These are phyloP conservation scores for Claviceps purpurea DNA, from an alignment of 2,329 filamentous ascomycete species.

Conservation along the genomic window DNA sequence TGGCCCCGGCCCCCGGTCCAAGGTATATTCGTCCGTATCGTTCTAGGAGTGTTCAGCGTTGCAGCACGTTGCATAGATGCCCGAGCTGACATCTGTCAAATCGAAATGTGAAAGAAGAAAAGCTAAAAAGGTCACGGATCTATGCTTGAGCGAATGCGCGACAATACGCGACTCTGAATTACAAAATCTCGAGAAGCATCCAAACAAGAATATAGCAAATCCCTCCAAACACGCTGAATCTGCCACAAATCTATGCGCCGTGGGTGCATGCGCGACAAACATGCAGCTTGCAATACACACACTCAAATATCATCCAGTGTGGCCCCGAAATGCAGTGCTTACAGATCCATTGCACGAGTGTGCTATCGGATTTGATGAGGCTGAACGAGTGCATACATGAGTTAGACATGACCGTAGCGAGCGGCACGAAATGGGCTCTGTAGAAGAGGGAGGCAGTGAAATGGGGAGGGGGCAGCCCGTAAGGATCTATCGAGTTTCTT, in stretches of 20 bases:
- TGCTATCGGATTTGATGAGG: constrained; percentile 54
- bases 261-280: constrained; percentile 46
- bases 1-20: not conserved
- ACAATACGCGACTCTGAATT: too few species aligned
- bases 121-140: not conserved
- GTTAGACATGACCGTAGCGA: constrained; percentile 29
- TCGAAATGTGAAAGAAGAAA: not conserved
- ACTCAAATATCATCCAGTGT: constrained; percentile 57
- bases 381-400: constrained; percentile 50
- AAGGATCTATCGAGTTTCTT: not conserved
- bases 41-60: not conserved
- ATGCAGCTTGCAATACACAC: constrained; percentile 54
- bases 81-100: not conserved
- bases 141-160: constrained; percentile 7
- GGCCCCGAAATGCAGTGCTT: constrained; percentile 50
- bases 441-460: not conserved
- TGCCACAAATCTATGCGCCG: constrained; percentile 9
- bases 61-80: not conserved
- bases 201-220: too few species aligned
- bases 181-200: too few species aligned
- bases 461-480: not conserved
- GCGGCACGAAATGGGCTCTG: not conserved
- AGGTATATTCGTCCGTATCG: not conserved
- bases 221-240: not conserved
- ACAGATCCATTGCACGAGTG: constrained; percentile 52